phyloP scores from a whole-genome alignment of 2,329 filamentous ascomycete genomes.

The Boeremia lycopersici region DNA sequence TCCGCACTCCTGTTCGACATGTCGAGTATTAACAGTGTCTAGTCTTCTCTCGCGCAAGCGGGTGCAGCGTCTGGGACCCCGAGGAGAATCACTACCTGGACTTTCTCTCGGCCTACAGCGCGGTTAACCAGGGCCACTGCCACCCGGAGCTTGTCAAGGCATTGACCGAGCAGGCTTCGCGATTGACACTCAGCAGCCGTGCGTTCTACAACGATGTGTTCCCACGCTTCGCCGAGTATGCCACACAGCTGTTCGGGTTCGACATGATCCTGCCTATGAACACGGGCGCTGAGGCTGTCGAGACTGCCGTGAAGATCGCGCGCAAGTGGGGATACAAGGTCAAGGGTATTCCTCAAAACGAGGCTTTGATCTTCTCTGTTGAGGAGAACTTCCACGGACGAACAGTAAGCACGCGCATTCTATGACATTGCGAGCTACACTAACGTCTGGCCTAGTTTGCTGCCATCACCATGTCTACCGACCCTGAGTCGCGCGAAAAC shows the following conservation, averaged over 20 bases:
- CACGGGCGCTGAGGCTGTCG: slow-evolving; percentile 93
- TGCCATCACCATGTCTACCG: slow-evolving; percentile 92
- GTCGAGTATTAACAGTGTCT: slow-evolving; percentile 14
- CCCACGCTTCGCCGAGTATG: slow-evolving; percentile 91
- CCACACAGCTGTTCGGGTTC: slow-evolving; percentile 86
- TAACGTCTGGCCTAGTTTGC: slow-evolving; percentile 69
- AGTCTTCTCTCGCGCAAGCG: slow-evolving; percentile 78
- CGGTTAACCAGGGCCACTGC: slow-evolving; percentile 97
- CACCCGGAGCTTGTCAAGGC: slow-evolving; percentile 95
- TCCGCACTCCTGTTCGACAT: not conserved
- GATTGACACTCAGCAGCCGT: slow-evolving; percentile 88
- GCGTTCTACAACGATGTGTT: slow-evolving; percentile 99
- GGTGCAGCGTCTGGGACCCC: slow-evolving; percentile 93
- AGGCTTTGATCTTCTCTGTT: slow-evolving; percentile 84
- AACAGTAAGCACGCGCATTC: slow-evolving; percentile 66
- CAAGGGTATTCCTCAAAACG: slow-evolving; percentile 83
- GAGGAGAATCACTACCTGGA: slow-evolving; percentile 92
- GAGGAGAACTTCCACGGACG: slow-evolving; percentile 95
- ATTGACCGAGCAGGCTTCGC: slow-evolving; percentile 84
- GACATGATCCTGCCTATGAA: slow-evolving; percentile 99
- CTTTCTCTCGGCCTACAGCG: slow-evolving; percentile 97
- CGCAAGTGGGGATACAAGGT: slow-evolving; percentile 98
- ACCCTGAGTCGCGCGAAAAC: slow-evolving; percentile 94
- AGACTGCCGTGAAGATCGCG: slow-evolving; percentile 95
- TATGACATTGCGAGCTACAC: not conserved